Conservation (phyloP, 176 grass and related monocot genomes). For the Urochloa ruziziensis region DNA sequence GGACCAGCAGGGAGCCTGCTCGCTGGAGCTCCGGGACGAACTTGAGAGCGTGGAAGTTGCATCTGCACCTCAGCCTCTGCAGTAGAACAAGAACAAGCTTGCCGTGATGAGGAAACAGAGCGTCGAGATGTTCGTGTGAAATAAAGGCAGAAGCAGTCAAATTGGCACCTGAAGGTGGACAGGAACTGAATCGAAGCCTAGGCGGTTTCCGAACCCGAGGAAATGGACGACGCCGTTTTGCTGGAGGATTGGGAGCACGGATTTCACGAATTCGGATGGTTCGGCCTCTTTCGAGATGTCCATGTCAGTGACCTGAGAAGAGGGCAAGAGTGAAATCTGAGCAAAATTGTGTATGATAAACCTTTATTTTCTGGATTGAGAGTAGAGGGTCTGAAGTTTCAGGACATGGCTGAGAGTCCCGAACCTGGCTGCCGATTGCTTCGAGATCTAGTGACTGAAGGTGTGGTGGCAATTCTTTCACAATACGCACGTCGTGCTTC, state of each 20-base stretch:
- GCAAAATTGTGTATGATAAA: not conserved
- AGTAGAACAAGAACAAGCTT: not conserved
- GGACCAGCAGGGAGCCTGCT: slow-evolving; percentile 71
- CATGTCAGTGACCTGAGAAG: slow-evolving; percentile 70
- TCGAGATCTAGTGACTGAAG: slow-evolving; percentile 69
- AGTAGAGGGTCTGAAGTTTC: not conserved
- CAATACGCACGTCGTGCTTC: slow-evolving; percentile 71
- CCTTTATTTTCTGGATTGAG: not conserved
- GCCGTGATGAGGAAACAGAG: not conserved
- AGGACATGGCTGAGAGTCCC: slow-evolving; percentile 4
- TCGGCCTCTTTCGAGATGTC: slow-evolving; percentile 84
- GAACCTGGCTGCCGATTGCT: slow-evolving; percentile 85
- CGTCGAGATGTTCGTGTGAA: not conserved
- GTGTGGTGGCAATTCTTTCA: slow-evolving; percentile 73
- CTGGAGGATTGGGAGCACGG: slow-evolving; percentile 61
- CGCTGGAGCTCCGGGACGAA: slow-evolving; percentile 71
- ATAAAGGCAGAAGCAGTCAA: not conserved
- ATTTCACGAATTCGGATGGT: slow-evolving; percentile 67
- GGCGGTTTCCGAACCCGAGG: slow-evolving; percentile 92
- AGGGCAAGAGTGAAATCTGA: not conserved
- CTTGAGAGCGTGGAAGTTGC: slow-evolving; percentile 95
- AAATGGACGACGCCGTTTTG: slow-evolving; percentile 75
- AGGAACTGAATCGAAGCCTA: slow-evolving; percentile 87
- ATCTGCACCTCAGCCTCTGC: slow-evolving; percentile 94
- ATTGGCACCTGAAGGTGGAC: slow-evolving; percentile 68